Evolutionary conservation across 129 eudicot genomes (phyloP), one percentile per base, ranked within the genome.

Genomic region (Chrysanthemum makinoi): DNA sequence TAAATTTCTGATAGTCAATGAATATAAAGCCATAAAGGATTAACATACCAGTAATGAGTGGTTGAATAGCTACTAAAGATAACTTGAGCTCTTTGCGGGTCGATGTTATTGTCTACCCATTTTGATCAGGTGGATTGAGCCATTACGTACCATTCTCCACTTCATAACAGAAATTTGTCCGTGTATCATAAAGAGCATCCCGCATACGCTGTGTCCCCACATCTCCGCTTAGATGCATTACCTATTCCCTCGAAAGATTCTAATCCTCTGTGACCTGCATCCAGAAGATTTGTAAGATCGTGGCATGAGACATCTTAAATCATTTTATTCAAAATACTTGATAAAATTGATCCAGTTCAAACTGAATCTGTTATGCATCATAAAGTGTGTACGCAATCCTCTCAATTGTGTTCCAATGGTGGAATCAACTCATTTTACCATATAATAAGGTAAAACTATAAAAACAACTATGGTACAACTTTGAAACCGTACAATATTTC

Each of bases 171-270:
- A 80, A 95, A 62, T 86, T 84, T 14, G 47, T 44, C 16, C 99
- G 85, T 9, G 95, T 75, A 51, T 88, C 91, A 55, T 86, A 82
- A 72, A 95, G 85, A 51, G 99, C 96, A 86, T 39, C 63, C 60
- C 76, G 87, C 97, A 95, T 90, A 3, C 99, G 96, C 61, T 81
- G 88, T 70, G 90, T 84, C 55, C 97, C 99, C 52, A 91, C 97
- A 79, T 74, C 91, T 72, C 99, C 99, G 78, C 97, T 88, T 35
- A 95, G 80, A 63, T 95, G 86, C 73, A 79, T 77, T 77, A 95
- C 99, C 62, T 83, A 90, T 75, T 84, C 97, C 73, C 88, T 95
- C 73, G 90, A 75, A 24, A 95, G 95, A 48, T 78, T 75, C 79
- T 95, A 97, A 83, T 95, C 99, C 22, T 88, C 97, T 10, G 79